phyloP scores from a whole-genome alignment of 1,284 basidiomycete genomes.

The Ustilago trichophora region DNA sequence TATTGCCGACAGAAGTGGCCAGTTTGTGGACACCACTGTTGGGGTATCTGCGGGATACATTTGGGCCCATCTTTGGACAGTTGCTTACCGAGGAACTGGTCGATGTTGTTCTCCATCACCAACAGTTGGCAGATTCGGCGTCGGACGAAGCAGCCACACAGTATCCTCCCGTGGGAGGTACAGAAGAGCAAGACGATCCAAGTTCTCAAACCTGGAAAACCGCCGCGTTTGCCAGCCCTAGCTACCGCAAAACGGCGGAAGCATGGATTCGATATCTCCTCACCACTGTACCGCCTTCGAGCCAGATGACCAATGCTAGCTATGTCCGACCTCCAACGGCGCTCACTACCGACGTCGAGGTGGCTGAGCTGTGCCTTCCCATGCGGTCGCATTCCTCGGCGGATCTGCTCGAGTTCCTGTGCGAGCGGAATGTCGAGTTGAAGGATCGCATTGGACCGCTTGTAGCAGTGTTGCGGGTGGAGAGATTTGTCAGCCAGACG shows the following conservation, averaged over 20 bases:
- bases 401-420: conserved; percentile 11
- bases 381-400: conserved; percentile 1
- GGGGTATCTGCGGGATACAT: conserved; percentile 27
- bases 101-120: conserved; percentile 3
- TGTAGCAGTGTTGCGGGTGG: conserved; percentile 11
- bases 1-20: conserved; percentile 18
- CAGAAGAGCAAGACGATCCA: conserved; percentile 7
- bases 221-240: neutral
- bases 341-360: conserved; percentile 11
- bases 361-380: conserved; percentile 23
- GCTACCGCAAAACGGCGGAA: conserved; percentile 29
- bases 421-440: conserved; percentile 13
- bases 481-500: conserved; percentile 3
- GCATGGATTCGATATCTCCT: conserved; percentile 38
- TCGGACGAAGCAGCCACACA: too few species aligned
- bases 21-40: conserved; percentile 31
- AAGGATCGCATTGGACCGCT: conserved; percentile 10
- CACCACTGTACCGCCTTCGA: conserved; percentile 8
- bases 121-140: too few species aligned
- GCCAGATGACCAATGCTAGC: neutral
- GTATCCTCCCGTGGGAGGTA: too few species aligned
- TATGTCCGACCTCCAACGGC: neutral
- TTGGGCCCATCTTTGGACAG: conserved; percentile 24
- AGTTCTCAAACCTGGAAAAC: conserved; percentile 18
- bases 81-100: conserved; percentile 28